Evolutionary conservation across 129 eudicot species (phyloP), one percentile per base, ranked within the genome.

Genomic region (Escallonia rubra): DNA sequence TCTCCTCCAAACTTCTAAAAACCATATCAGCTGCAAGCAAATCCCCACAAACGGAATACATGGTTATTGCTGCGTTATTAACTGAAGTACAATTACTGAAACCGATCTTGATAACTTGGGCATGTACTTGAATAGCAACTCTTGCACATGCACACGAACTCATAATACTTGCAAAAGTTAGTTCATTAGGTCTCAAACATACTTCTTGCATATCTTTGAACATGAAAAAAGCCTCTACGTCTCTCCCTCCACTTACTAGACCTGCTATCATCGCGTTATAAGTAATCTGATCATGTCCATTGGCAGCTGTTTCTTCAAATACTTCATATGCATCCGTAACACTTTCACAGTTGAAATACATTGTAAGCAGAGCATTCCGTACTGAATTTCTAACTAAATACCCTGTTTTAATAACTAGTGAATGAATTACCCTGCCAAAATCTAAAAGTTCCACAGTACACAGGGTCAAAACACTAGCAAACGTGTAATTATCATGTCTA

Each of bases 191-290:
- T 15, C 59, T 64, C 9, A 77, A 64, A 44, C 82, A 65, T 53
- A 72, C 74, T 15, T 59, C 52, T 58, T 63, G 81, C 96, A 92
- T 88, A 56, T 66, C 80, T 66, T 67, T 83, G 77, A 83, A 88
- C 82, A 81, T 75, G 43, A 62, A 5, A 14, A 88, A 71, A 3
- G 87, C 87, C 49, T 81, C 79, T n/a, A 77, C 80, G 34, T 70
- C 77, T 77, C 87, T 82, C 64, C 84, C 95, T 50, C 73, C n/a
- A 59, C 79, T 81, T 41, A 70, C 89, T 15, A 92, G 57, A 52
- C 98, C 98, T 58, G 79, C 82, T 12, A 92, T 92, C 85, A 88
- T 76, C 3, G 89, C 89, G 61, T 88, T 88, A 72, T 86, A 88
- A 15, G 95, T 86, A 47, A 92, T 83, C 71, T 76, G 72, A 75